phyloP scores from a whole-genome alignment of 768 basidiomycete species.

The Cystofilobasidium capitatum region DNA sequence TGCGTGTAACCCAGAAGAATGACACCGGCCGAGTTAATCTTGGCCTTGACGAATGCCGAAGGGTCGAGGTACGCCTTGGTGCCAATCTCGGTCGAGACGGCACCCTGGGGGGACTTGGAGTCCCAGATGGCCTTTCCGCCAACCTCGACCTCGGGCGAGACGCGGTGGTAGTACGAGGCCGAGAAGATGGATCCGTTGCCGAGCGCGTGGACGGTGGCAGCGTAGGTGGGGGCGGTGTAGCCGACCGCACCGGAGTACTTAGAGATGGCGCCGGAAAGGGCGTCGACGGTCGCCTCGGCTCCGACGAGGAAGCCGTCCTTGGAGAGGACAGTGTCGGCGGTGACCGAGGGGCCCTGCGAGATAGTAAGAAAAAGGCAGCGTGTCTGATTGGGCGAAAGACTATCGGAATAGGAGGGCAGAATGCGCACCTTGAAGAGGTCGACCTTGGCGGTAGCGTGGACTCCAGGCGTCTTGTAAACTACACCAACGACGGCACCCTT shows the following conservation, averaged over 20 bases:
- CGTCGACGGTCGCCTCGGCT: slow-evolving; percentile 92
- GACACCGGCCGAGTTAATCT: slow-evolving; percentile 94
- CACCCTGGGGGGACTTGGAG: slow-evolving; percentile 59
- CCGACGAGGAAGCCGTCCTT: slow-evolving; percentile 96
- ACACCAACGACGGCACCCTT: slow-evolving; percentile 76
- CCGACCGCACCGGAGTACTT: slow-evolving; percentile 86
- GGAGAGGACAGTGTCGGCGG: slow-evolving; percentile 86
- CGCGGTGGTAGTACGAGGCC: slow-evolving; percentile 97
- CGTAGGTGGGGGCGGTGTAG: slow-evolving; percentile 82
- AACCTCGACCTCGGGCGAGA: slow-evolving; percentile 81
- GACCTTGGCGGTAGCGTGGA: slow-evolving; percentile 81
- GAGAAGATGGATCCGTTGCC: slow-evolving; percentile 80
- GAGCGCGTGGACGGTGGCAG: slow-evolving; percentile 85
- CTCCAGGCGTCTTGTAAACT: slow-evolving; percentile 88
- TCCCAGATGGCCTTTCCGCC: slow-evolving; percentile 80
- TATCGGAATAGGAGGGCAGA: background rate
- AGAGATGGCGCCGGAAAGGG: slow-evolving; percentile 81
- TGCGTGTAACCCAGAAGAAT: slow-evolving; percentile 80
- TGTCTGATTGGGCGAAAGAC: too few relatives aligned
- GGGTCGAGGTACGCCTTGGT: slow-evolving; percentile 83
- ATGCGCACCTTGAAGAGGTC: slow-evolving; percentile 84
- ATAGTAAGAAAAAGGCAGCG: too few relatives aligned
- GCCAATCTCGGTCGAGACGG: slow-evolving; percentile 86
- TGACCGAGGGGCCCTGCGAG: slow-evolving; percentile 84
- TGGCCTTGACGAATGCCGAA: slow-evolving; percentile 90